These are phyloP conservation scores for Penicillium paneum DNA, from an alignment of 2,329 filamentous ascomycete species.

Conservation along the genomic window DNA sequence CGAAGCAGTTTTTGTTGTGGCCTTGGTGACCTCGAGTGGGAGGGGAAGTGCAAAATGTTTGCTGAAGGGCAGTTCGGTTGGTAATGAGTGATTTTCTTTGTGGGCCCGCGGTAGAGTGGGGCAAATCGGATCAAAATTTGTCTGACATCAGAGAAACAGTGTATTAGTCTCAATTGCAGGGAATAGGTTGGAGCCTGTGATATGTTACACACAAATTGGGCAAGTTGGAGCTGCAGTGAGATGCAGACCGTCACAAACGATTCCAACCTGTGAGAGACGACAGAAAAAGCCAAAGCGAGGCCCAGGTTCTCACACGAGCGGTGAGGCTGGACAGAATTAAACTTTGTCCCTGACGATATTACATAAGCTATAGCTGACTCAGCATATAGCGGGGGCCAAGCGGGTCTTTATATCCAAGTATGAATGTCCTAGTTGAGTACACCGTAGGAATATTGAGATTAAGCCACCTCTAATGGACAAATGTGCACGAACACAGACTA, in stretches of 20 bases:
- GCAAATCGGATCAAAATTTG: slow-evolving; percentile 22
- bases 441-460: not conserved
- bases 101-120: slow-evolving; percentile 25
- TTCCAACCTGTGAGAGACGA: not conserved
- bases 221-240: not conserved
- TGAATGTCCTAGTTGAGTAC: not conserved
- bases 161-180: slow-evolving; percentile 6
- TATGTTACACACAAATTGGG: not conserved
- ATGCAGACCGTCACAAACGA: slow-evolving; percentile 7
- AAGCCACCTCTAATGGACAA: not conserved
- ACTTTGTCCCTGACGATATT: slow-evolving; percentile 8
- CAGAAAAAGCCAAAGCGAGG: not conserved
- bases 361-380: not conserved
- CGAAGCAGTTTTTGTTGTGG: slow-evolving; percentile 3
- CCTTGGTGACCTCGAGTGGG: slow-evolving; percentile 15
- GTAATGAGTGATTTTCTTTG: slow-evolving; percentile 27
- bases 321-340: slow-evolving; percentile 12
- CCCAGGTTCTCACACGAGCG: slow-evolving; percentile 11
- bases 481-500: not conserved
- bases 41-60: slow-evolving; percentile 22
- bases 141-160: slow-evolving; percentile 21
- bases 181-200: not conserved
- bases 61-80: slow-evolving; percentile 18
- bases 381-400: not conserved
- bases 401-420: not conserved